phyloP scores from a whole-genome alignment of 352 stramenopile species.

The Albugo candida region DNA sequence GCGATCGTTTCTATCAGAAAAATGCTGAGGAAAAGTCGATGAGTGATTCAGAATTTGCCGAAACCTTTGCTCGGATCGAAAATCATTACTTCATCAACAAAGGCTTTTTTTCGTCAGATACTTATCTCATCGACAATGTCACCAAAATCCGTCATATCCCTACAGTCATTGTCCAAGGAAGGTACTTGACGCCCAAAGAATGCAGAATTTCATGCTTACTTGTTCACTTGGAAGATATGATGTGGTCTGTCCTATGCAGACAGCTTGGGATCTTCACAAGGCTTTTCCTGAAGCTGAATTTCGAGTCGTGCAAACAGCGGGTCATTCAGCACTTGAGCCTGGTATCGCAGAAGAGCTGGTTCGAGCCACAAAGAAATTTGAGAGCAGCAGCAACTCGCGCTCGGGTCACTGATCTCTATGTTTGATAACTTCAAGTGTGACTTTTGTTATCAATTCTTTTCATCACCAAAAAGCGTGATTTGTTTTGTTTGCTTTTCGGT shows the following conservation, averaged over 20 bases:
- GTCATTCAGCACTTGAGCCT: conserved; percentile 54
- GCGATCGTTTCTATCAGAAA: conserved; percentile 7
- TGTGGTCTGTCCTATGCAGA: conserved; percentile 75
- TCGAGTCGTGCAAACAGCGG: conserved; percentile 46
- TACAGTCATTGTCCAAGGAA: conserved; percentile 80
- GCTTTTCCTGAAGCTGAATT: conserved; percentile 47
- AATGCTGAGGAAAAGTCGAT: conserved; percentile 62
- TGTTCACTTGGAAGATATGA: conserved; percentile 34
- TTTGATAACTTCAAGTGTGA: not conserved
- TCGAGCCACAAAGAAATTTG: conserved; percentile 51
- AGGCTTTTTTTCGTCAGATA: conserved; percentile 75
- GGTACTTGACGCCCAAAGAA: conserved; percentile 13
- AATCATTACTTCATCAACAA: conserved; percentile 87
- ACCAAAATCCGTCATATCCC: conserved; percentile 85
- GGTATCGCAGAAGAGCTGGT: conserved; percentile 55
- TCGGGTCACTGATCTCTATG: conserved; percentile 3
- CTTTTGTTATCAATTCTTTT: not conserved
- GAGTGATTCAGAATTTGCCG: conserved; percentile 58
- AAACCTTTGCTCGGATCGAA: conserved; percentile 85
- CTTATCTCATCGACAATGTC: conserved; percentile 78
- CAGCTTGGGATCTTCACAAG: conserved; percentile 76
- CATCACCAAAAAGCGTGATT: not conserved
- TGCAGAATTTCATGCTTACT: not conserved
- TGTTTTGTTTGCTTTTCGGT: conserved; percentile 8
- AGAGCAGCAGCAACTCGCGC: conserved; percentile 6